Conservation (phyloP, 805 yeast genomes). For the Zygoascus biomembranicola region DNA sequence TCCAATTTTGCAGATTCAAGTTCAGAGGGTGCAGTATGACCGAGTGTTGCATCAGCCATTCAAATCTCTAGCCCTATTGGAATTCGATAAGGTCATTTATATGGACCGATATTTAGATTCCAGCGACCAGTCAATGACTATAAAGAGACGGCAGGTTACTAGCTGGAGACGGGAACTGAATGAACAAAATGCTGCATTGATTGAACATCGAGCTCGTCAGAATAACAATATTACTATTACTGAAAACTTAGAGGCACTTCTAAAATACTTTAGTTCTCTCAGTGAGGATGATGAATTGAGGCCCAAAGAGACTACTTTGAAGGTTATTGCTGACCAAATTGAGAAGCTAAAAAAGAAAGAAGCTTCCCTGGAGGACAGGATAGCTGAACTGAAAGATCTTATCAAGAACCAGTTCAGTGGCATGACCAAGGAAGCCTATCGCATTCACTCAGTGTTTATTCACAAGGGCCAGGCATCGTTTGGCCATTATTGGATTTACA, state of each 20-base stretch:
- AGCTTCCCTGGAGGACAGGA: slow-evolving; percentile 32
- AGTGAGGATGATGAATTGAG: slow-evolving; percentile 12
- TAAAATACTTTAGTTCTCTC: slow-evolving; percentile 44
- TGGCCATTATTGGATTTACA: slow-evolving; percentile 97
- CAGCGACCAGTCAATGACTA: slow-evolving; percentile 36
- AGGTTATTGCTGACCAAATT: slow-evolving; percentile 39
- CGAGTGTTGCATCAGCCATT: slow-evolving; percentile 63
- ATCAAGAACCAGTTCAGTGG: slow-evolving; percentile 55
- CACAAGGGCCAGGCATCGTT: slow-evolving; percentile 94
- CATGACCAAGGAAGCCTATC: slow-evolving; percentile 61
- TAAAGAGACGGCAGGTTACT: slow-evolving; percentile 46
- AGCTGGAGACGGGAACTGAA: slow-evolving; percentile 45
- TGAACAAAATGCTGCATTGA: slow-evolving; percentile 10
- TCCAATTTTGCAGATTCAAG: slow-evolving; percentile 78
- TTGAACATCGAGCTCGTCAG: slow-evolving; percentile 16
- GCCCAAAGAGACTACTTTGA: slow-evolving; percentile 41
- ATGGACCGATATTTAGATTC: slow-evolving; percentile 81
- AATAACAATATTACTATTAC: slow-evolving; percentile 38
- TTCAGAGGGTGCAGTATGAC: slow-evolving; percentile 90
- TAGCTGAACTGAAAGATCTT: slow-evolving; percentile 38
- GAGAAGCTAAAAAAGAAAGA: slow-evolving; percentile 40
- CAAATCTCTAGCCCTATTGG: slow-evolving; percentile 74
- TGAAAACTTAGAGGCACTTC: slow-evolving; percentile 49
- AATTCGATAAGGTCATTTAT: slow-evolving; percentile 67
- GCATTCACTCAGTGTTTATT: slow-evolving; percentile 83